Evolutionary conservation across 176 grass and related monocot species (phyloP).

Genomic region (Carex kokanica): DNA sequence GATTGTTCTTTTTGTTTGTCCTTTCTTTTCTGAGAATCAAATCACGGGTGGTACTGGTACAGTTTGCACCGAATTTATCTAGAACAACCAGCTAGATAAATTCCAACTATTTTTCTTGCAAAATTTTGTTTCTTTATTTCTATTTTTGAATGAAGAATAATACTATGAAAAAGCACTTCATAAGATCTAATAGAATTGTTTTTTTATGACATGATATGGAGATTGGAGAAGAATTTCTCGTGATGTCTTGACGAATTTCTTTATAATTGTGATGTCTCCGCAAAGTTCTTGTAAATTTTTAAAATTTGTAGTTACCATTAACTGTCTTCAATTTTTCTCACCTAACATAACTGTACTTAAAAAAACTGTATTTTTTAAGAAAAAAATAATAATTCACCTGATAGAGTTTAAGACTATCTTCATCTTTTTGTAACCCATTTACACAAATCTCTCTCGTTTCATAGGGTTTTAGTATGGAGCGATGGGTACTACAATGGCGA

Average conservation of each 20-base stretch:
- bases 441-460: neutral
- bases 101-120: neutral
- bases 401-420: neutral
- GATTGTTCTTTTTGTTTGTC: neutral
- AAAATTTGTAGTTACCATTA: neutral
- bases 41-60: neutral
- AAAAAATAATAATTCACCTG: neutral
- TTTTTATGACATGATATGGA: neutral
- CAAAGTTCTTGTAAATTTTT: neutral
- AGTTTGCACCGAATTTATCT: neutral
- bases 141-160: neutral
- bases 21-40: neutral
- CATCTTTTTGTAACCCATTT: neutral
- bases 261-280: too few relatives aligned
- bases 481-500: slow-evolving; percentile 95
- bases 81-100: too few relatives aligned
- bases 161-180: neutral
- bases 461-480: slow-evolving; percentile 56
- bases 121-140: neutral
- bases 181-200: neutral
- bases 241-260: neutral
- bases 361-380: neutral
- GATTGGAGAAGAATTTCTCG: neutral
- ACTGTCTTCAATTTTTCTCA: neutral
- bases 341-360: neutral